These are phyloP conservation scores for Halteria grandinella DNA, from an alignment of 73 alveolate genomes.

Conservation along the genomic window DNA sequence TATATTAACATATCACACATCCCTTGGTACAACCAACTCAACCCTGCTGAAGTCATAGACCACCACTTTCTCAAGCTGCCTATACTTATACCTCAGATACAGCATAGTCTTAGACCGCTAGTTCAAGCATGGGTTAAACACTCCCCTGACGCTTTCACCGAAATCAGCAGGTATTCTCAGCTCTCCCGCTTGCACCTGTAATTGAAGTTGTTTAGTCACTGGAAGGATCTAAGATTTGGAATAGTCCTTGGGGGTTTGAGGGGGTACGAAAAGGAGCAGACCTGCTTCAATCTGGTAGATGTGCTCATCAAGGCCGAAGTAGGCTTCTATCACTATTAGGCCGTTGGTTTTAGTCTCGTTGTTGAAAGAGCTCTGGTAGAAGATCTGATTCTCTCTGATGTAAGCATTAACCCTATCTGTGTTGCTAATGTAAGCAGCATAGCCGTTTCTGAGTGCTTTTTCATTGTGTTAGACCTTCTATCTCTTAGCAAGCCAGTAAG, in stretches of 20 bases:
- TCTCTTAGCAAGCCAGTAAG: too few relatives aligned
- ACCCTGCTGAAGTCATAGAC: slow-evolving; percentile 47
- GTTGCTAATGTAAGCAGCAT: too few relatives aligned
- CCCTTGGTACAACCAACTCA: too few relatives aligned
- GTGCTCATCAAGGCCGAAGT: slow-evolving; percentile 26
- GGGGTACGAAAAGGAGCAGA: background rate
- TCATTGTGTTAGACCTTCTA: too few relatives aligned
- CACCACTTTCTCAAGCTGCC: slow-evolving; percentile 23
- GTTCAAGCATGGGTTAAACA: slow-evolving; percentile 40
- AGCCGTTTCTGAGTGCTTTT: too few relatives aligned
- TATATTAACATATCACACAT: too few relatives aligned
- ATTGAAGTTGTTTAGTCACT: slow-evolving; percentile 21
- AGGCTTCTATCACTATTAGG: slow-evolving; percentile 28
- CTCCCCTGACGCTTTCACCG: slow-evolving; percentile 8
- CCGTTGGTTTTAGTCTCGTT: slow-evolving; percentile 28
- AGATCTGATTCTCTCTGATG: slow-evolving; percentile 16
- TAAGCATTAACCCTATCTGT: slow-evolving; percentile 8
- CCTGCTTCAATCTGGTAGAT: slow-evolving; percentile 43
- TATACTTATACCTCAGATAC: slow-evolving; percentile 25
- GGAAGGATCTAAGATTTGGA: slow-evolving; percentile 1
- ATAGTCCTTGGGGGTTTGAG: slow-evolving; percentile 1
- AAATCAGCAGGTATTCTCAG: background rate
- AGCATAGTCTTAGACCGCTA: slow-evolving; percentile 7
- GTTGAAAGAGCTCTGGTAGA: slow-evolving; percentile 7
- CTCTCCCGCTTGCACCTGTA: background rate